A percentile compares a stretch with the other conserved stretches of the same genome.
phyloP scores from a whole-genome alignment of 495 filamentous ascomycete species.

The Lophiotrema nucula region DNA sequence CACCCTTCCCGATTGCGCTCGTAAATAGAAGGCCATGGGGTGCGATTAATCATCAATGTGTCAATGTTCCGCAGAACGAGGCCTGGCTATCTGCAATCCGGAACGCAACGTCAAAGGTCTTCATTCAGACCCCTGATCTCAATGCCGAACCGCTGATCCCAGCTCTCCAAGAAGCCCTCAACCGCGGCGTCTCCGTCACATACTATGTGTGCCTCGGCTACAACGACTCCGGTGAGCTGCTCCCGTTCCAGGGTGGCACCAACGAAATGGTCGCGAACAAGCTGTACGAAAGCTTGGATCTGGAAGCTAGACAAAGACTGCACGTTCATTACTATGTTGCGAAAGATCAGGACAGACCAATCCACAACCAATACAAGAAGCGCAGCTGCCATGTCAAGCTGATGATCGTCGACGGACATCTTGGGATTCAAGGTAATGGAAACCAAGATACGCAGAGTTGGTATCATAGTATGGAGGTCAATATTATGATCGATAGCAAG shows the following conservation, averaged over 20 bases:
- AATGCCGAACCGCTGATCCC: constrained; percentile 68
- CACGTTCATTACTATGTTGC: constrained; percentile 66
- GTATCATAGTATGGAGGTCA: constrained; percentile 75
- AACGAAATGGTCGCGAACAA: constrained; percentile 67
- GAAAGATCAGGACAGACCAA: constrained; percentile 67
- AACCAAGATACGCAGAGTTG: constrained; percentile 82
- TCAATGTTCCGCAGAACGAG: constrained; percentile 68
- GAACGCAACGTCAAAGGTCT: constrained; percentile 59
- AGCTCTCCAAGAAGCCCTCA: constrained; percentile 60
- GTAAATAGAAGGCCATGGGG: constrained; percentile 68
- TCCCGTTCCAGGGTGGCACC: constrained; percentile 71
- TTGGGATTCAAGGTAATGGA: constrained; percentile 71
- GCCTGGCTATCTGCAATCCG: constrained; percentile 67
- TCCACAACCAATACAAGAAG: constrained; percentile 59
- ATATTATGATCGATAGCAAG: constrained; percentile 66
- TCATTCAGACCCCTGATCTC: constrained; percentile 74
- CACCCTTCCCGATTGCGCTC: constrained; percentile 67
- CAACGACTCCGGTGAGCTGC: constrained; percentile 72
- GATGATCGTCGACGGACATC: constrained; percentile 65
- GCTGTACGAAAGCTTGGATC: constrained; percentile 53
- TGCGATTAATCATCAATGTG: constrained; percentile 55
- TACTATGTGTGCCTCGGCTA: constrained; percentile 75
- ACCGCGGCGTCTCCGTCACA: constrained; percentile 62
- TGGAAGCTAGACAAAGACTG: constrained; percentile 49
- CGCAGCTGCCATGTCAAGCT: constrained; percentile 74